Evolutionary conservation across 208 protist species (phyloP), one percentile per base, ranked within the genome.

Genomic region (Leishmania aethiopica): DNA sequence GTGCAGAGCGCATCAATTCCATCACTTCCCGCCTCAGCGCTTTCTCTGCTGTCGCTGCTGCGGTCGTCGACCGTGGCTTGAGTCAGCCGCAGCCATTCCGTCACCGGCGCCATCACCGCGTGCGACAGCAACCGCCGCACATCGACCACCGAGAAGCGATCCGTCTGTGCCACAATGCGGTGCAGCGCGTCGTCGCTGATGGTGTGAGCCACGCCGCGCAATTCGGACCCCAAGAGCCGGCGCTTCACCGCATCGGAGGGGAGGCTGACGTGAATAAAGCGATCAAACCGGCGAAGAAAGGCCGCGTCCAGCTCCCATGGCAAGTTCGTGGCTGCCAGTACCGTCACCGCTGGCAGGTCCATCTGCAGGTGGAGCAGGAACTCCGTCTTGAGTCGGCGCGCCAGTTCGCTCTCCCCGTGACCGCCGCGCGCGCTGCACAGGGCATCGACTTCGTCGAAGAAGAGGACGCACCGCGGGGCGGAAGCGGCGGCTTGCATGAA

Each of bases 341-440:
- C 85, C 28, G 92, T 88, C 45, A 98, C 88, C 1, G 84, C 76
- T 0, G 83, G 51, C n/a, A 89, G 64, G 17, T 91, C 60, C 15
- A 74, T 89, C 74, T 98, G 90, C 70, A 98, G 80, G 79, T 99
- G 98, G 4, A 99, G 93, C 1, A 99, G 92, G 53, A 99, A 98
- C 90, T 99, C 99, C 40, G 99, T 99, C 88, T 99, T 99, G 60
- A 99, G 93, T 28, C 99, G 92, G 19, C 99, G 91, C 10, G 98
- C 92, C 3, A 92, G 88, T 73, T 98, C 95, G 47, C 91, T 95
- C 86, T 98, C 96, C 13, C 89, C 88, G 22, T 86, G 70, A 60
- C 75, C 88, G 72, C 94, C 94, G 35, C 98, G 90, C 35, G 75
- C 78, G 51, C 93, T 86, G 75, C 97, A 96, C 45, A 99, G 86